Conservation (phyloP, 345 rosid species). For the Psidium friedrichsthalianum region DNA sequence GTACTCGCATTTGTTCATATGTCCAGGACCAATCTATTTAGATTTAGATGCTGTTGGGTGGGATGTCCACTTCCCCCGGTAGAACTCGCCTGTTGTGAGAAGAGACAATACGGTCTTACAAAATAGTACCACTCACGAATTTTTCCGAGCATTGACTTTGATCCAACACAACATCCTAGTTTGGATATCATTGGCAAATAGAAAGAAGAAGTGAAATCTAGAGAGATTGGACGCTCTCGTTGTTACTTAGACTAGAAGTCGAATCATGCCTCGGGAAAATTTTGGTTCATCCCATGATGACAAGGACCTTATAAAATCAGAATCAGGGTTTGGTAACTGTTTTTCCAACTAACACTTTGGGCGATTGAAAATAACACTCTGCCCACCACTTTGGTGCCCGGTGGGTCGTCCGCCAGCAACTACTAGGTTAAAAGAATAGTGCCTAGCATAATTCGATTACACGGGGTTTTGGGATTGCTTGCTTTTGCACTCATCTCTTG, state of each 20-base stretch:
- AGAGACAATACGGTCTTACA: neutral
- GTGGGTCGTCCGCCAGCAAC: neutral
- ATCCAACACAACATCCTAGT: neutral
- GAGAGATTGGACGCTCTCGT: neutral
- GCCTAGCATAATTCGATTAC: neutral
- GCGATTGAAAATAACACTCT: slow-evolving; percentile 1
- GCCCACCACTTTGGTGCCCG: neutral
- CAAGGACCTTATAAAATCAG: neutral
- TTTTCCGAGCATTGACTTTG: neutral
- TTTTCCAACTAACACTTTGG: neutral
- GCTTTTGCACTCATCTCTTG: neutral
- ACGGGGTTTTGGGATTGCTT: neutral
- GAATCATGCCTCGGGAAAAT: neutral
- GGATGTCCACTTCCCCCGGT: neutral
- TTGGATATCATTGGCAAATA: neutral
- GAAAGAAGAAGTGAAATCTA: neutral
- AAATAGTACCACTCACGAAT: neutral
- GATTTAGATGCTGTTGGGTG: neutral
- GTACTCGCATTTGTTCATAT: neutral
- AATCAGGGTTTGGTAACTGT: slow-evolving; percentile 2
- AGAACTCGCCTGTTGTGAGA: neutral
- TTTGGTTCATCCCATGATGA: neutral
- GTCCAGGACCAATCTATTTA: neutral
- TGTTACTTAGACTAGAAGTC: neutral
- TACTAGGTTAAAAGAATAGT: neutral